A percentile compares a stretch with the other conserved stretches of the same genome.
phyloP scores from a whole-genome alignment of 495 filamentous ascomycete genomes.

The Hyaloscypha variabilis region DNA sequence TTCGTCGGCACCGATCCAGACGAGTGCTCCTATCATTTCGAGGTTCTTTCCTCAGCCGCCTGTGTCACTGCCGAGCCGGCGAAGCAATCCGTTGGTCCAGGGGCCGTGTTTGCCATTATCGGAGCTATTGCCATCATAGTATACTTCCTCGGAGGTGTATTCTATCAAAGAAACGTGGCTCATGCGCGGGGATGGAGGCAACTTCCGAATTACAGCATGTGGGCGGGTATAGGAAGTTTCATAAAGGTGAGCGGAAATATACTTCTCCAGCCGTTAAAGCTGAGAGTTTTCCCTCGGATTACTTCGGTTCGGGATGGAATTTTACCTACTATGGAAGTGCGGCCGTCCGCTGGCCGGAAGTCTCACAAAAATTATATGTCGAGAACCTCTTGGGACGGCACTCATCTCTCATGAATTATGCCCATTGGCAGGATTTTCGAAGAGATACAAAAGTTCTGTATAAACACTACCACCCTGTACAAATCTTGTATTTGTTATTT shows the following conservation, averaged over 20 bases:
- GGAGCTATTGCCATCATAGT: slow-evolving; percentile 80
- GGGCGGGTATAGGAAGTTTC: slow-evolving; percentile 86
- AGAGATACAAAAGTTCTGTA: slow-evolving; percentile 9
- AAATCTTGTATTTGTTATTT: slow-evolving; percentile 9
- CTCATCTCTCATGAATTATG: slow-evolving; percentile 28
- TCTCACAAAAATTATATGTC: slow-evolving; percentile 21
- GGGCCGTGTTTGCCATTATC: slow-evolving; percentile 92
- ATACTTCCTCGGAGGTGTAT: slow-evolving; percentile 89
- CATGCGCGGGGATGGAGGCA: slow-evolving; percentile 96
- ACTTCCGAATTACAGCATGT: slow-evolving; percentile 90
- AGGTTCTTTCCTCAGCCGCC: slow-evolving; percentile 83
- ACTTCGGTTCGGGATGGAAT: slow-evolving; percentile 30
- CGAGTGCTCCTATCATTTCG: slow-evolving; percentile 96
- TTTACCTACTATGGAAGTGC: slow-evolving; percentile 31
- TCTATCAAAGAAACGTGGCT: slow-evolving; percentile 94
- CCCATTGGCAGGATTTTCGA: slow-evolving; percentile 16
- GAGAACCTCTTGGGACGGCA: slow-evolving; percentile 30
- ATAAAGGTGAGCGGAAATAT: slow-evolving; percentile 66
- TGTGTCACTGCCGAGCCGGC: slow-evolving; percentile 68
- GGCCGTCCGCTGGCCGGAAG: slow-evolving; percentile 22
- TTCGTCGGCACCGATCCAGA: slow-evolving; percentile 86
- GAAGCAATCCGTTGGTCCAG: slow-evolving; percentile 74
- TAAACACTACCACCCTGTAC: slow-evolving; percentile 16
- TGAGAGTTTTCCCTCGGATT: slow-evolving; percentile 26
- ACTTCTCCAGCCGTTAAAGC: slow-evolving; percentile 21